Evolutionary conservation across 352 stramenopile genomes (phyloP), one percentile per base, ranked within the genome.

Genomic region (Phytophthora capsici): DNA sequence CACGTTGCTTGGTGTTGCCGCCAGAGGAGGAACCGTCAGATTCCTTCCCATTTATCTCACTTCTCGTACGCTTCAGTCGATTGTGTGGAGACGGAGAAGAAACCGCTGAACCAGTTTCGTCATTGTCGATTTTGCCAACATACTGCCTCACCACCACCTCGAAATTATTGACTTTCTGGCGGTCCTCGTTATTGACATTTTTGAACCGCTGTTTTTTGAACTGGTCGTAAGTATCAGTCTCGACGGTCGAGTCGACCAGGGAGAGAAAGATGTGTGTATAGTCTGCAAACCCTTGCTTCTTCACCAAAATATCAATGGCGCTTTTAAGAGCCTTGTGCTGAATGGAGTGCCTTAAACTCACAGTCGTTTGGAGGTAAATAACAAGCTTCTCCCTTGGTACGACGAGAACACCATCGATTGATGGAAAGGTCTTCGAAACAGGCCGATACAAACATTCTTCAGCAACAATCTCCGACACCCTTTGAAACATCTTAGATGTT

Each of bases 221-320:
- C 25, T 14, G 0, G 48, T 73, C 59, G 48, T 63, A 74, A 51
- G 66, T 74, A 20, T 77, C 58, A 36, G 59, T 23, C 44, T 58
- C 54, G n/a, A n/a, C n/a, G n/a, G n/a, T n/a, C n/a, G n/a, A n/a
- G n/a, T n/a, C n/a, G 64, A 77, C 58, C 54, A 73, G 57, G 56
- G 75, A 78, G 48, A 78, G 61, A 70, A 75, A 54, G 17, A 38
- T 61, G 55, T 72, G 69, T 17, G 20, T 52, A 65, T 66, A 78
- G 23, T 51, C 26, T 54, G 16, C n/a, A 71, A 75, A 75, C 30
- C 45, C 32, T 16, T 45, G 1, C 17, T 48, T 38, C 1, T 5
- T 10, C 30, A n/a, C 22, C 41, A 66, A 64, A 46, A 49, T 20
- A 12, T 55, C 30, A 52, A 59, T 66, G 14, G 62, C 32, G 30